Evolutionary conservation across 1,139 yeast genomes (phyloP), one percentile per base, ranked within the genome.

Genomic region (Kluyveromyces sp.): DNA sequence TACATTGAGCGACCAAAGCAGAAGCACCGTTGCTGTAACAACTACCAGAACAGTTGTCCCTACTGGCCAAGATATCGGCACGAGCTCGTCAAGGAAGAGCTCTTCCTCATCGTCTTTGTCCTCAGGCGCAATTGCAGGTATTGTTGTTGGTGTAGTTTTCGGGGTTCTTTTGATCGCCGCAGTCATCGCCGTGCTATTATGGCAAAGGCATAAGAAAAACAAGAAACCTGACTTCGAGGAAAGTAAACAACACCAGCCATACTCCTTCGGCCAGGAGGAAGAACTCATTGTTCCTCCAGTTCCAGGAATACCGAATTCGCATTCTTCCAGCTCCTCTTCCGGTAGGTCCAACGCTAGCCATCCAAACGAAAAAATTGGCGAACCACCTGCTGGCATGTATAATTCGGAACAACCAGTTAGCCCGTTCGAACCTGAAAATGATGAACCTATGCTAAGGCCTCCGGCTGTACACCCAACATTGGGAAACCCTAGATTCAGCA

Each of bases 71-170:
- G 29, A 55, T 2, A 55, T 53, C 3, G 52, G 53, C 32, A 43
- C 49, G 31, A 48, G 42, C 3, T 35, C 55, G 3, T 36, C 46
- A 37, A 43, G 39, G 27, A 52, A 47, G 39, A 41, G 42, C 25
- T 44, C 48, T 4, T 30, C 45, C 4, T 40, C 50, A 28, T 59
- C 54, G 15, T 45, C 54, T 15, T 51, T 78, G 36, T 71, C 79
- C 4, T 73, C 75, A 4, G 92, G 92, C 25, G 82, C 82, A n/a
- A 80, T 81, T 53, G 89, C 83, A 1, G 90, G 89, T 41, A 77
- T 81, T 8, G 86, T 78, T 1, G 72, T 83, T 43, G 89, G 89
- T n/a, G 69, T 73, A 1, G 68, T 81, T 1, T 70, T 70, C 4
- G 88, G 86, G 41, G 71, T 70, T 0, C 58, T 70, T 2, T 34